Evolutionary conservation across 148 eudicot genomes (phyloP).

Genomic region (Nepenthes mirabilis): DNA sequence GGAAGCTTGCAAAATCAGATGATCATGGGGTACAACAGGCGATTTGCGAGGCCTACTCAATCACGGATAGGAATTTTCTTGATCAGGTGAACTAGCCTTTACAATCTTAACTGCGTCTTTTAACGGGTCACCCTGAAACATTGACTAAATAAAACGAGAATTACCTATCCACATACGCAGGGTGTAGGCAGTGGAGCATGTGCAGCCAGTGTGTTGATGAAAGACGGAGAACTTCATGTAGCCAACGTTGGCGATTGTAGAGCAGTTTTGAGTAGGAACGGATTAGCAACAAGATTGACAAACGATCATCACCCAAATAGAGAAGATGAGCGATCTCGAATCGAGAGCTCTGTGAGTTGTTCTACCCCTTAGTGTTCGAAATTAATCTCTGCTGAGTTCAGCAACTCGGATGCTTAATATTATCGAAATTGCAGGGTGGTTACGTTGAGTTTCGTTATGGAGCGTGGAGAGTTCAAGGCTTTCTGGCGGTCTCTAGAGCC

Average conservation of each 20-base stretch:
- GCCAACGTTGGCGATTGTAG: constrained; percentile 68
- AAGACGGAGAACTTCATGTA: constrained; percentile 22
- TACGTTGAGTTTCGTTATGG: constrained; percentile 38
- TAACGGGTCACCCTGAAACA: too few species aligned
- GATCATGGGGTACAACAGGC: constrained; percentile 25
- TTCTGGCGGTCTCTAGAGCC: constrained; percentile 61
- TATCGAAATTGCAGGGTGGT: constrained; percentile 40
- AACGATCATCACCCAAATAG: constrained; percentile 39
- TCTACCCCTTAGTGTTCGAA: not conserved
- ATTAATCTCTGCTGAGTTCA: not conserved
- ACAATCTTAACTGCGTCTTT: not conserved
- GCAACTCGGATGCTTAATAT: not conserved
- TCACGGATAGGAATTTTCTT: constrained; percentile 34
- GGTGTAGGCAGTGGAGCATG: constrained; percentile 49
- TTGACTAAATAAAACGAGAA: too few species aligned
- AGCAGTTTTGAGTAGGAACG: constrained; percentile 41
- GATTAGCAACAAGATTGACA: constrained; percentile 32
- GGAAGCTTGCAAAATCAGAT: not conserved
- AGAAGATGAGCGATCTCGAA: constrained; percentile 48
- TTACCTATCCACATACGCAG: not conserved
- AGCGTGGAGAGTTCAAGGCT: constrained; percentile 50
- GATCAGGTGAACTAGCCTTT: constrained; percentile 28
- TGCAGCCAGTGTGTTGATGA: constrained; percentile 39
- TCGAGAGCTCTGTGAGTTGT: constrained; percentile 36
- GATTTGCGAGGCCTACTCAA: constrained; percentile 24